Evolutionary conservation across 2,329 filamentous ascomycete genomes (phyloP), one percentile per base, ranked within the genome.

Genomic region (Stenocarpella maydis): DNA sequence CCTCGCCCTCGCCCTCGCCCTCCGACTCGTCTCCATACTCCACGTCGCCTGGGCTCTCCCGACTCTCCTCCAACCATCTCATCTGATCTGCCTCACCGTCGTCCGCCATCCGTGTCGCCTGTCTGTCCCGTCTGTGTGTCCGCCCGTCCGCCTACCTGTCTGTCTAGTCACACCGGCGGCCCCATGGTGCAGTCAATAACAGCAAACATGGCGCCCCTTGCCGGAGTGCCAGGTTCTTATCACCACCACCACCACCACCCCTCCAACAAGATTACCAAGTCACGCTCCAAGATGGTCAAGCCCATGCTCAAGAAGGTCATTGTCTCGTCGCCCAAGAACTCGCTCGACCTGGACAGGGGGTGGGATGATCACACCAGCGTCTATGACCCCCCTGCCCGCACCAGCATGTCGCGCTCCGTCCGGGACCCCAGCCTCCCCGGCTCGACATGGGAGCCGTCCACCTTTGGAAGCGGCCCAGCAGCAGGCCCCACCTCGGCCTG

Each of bases 281-380:
- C 82, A 81, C 82, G 79, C 65, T 84, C 84, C 73, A 80, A 80
- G 69, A 81, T 82, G 70, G 86, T 88, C 72, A 90, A 89, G 78
- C 88, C 88, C 12, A 90, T 90, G 53, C 79, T 91, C 65, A 89
- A 89, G 77, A 90, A 89, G 70, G 67, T 69, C 50, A 67, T 69
- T 14, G 79, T 83, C 43, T 82, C 85, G 60, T 88, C 86, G 73
- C 87, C 89, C 73, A 89, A 89, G 80, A 89, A 84, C 75, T 90
- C 88, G 54, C 78, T 90, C 70, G 89, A 91, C 74, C 77, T 91
- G 71, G 86, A 90, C 76, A 85, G 88, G 53, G 82, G 83, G 24
- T 88, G 87, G 83, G 85, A 87, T 50, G 87, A 90, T 70, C 86
- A 88, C 74, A 78, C 82, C 71, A 78, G 77, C 24, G 77, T 72